Evolutionary conservation across 2,329 filamentous ascomycete genomes (phyloP), one percentile per base, ranked within the genome.

Genomic region (Fonsecaea multimorphosa): DNA sequence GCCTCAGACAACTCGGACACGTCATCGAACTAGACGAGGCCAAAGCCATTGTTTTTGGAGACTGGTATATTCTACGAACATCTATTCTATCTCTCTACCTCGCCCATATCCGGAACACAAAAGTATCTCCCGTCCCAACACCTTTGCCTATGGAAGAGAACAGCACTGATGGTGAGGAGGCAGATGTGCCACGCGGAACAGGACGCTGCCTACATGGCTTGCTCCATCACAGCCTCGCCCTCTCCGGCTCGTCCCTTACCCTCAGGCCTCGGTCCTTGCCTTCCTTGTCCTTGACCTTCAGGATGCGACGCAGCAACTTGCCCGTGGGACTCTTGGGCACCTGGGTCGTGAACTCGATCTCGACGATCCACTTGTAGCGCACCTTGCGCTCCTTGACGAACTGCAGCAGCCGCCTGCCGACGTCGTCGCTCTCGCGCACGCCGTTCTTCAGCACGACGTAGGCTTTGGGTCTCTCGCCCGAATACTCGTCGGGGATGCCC

Each of bases 381-480:
- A 72, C 70, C 62, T 70, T 72, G 36, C 68, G 63, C 29, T 70
- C 64, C 58, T 65, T 70, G 58, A 72, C 67, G 49, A 67, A 73
- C 55, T 69, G 62, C 64, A 71, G 53, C 63, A 73, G 53, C 36
- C 40, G 36, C 51, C 95, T 84, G 19, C 87, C 85, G 83, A 95
- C 87, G 74, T 92, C 87, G 79, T 91, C 56, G 4, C 62, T 66
- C 27, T 61, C 51, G 12, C 52, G 61, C 14, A 70, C 93, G 74
- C 92, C 92, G 75, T 96, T 91, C 84, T 93, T 95, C 79, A 96
- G 95, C 76, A 92, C 93, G 73, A 96, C 80, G 44, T 79, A 80
- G 40, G 96, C 77, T 29, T 83, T 83, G 67, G 87, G 89, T 29
- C 86, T 82, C 72, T 90, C 66, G 82, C 83, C 64, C 87, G 89